These are phyloP conservation scores for Saccharomyces jurei DNA, from an alignment of 805 yeast genomes.

Conservation along the genomic window DNA sequence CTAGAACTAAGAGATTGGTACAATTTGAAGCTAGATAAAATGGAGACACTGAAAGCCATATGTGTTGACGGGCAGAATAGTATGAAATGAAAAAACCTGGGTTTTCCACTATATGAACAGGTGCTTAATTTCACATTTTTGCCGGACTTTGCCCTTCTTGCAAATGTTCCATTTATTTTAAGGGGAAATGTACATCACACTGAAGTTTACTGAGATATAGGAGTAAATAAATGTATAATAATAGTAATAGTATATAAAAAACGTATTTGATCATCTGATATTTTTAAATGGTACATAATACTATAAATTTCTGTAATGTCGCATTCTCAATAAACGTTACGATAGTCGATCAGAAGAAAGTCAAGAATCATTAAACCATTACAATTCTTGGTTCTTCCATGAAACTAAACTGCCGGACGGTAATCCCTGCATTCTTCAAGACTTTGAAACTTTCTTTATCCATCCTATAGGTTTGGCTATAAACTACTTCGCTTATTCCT, in stretches of 20 bases:
- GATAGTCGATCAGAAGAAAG: background rate
- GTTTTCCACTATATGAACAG: background rate
- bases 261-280: background rate
- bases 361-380: conserved; percentile 7
- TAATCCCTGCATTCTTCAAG: conserved; percentile 64
- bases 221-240: background rate
- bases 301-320: background rate
- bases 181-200: background rate
- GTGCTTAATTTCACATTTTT: background rate
- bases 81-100: background rate
- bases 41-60: background rate
- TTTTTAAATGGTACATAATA: background rate
- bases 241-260: background rate
- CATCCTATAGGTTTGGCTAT: conserved; percentile 89
- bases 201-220: background rate
- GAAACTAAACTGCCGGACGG: conserved; percentile 50
- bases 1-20: conserved; percentile 95
- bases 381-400: conserved; percentile 22
- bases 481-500: conserved; percentile 87
- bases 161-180: background rate
- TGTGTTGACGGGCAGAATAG: background rate
- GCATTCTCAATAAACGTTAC: background rate
- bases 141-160: background rate
- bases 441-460: conserved; percentile 69
- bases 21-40: conserved; percentile 70